phyloP scores from a whole-genome alignment of 257 asterid genomes.

The Cordia subcordata region DNA sequence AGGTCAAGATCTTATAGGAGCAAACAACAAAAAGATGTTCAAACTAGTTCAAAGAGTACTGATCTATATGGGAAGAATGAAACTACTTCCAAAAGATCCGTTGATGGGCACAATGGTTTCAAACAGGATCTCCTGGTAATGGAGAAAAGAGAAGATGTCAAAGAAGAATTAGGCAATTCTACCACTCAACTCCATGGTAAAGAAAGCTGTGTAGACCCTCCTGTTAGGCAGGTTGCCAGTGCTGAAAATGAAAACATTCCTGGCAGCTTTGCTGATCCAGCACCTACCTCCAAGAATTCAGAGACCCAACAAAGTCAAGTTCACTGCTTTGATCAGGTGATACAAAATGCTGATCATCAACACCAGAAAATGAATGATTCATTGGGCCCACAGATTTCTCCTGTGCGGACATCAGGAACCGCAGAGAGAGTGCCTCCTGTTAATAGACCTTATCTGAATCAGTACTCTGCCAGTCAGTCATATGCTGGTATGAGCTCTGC shows the following conservation, averaged over 20 bases:
- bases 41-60: slow-evolving; percentile 31
- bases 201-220: slow-evolving; percentile 17
- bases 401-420: slow-evolving; percentile 22
- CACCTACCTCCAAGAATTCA: slow-evolving; percentile 17
- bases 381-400: slow-evolving; percentile 26
- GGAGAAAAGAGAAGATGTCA: slow-evolving; percentile 24
- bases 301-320: slow-evolving; percentile 21
- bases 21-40: slow-evolving; percentile 37
- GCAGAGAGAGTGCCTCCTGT: slow-evolving; percentile 22
- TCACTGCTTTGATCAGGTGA: slow-evolving; percentile 26
- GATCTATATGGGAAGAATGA: slow-evolving; percentile 26
- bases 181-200: slow-evolving; percentile 25
- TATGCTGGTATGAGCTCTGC: slow-evolving; percentile 17
- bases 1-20: slow-evolving; percentile 44
- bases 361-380: slow-evolving; percentile 28
- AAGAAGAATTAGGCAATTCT: slow-evolving; percentile 27
- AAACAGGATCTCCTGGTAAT: slow-evolving; percentile 25
- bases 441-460: slow-evolving; percentile 25
- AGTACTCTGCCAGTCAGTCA: slow-evolving; percentile 14
- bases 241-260: slow-evolving; percentile 25
- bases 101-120: slow-evolving; percentile 24
- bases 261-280: slow-evolving; percentile 23
- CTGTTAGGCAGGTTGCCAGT: slow-evolving; percentile 16
- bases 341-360: slow-evolving; percentile 35
- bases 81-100: slow-evolving; percentile 15